A percentile compares a stretch with the other conserved stretches of the same genome.
Conservation (phyloP, 345 rosid genomes). For the Firmiana major region DNA sequence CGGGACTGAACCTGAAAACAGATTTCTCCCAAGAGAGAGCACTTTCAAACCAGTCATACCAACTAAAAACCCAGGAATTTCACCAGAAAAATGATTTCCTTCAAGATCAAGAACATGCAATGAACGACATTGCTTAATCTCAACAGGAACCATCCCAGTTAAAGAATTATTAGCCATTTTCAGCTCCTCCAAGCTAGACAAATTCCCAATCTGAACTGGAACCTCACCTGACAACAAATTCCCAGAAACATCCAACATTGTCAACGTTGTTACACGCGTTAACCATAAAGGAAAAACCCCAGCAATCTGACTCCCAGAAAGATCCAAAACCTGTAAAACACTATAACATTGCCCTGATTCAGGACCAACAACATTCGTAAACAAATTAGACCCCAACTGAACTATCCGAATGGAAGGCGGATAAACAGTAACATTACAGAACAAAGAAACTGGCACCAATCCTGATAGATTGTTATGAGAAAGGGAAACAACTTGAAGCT, state of each 20-base stretch:
- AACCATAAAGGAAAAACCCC: constrained; percentile 73
- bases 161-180: constrained; percentile 71
- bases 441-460: constrained; percentile 51
- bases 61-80: constrained; percentile 61
- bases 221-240: constrained; percentile 63
- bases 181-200: constrained; percentile 53
- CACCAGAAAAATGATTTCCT: constrained; percentile 61
- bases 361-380: constrained; percentile 45
- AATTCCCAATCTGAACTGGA: constrained; percentile 56
- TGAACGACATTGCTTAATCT: constrained; percentile 59
- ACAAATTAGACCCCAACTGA: constrained; percentile 61
- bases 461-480: constrained; percentile 66
- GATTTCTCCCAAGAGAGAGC: constrained; percentile 59
- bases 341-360: constrained; percentile 44
- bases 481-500: constrained; percentile 62
- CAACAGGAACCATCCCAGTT: constrained; percentile 50
- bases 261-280: constrained; percentile 37
- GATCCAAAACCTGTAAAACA: constrained; percentile 56
- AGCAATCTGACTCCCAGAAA: constrained; percentile 49
- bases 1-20: constrained; percentile 65
- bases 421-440: constrained; percentile 54
- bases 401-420: constrained; percentile 52
- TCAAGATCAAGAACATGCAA: constrained; percentile 61
- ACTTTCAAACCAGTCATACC: constrained; percentile 50
- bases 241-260: constrained; percentile 60